A percentile compares a stretch with the other conserved stretches of the same genome.
phyloP scores from a whole-genome alignment of 139 green algal species.

The Chlorella sorokiniana region DNA sequence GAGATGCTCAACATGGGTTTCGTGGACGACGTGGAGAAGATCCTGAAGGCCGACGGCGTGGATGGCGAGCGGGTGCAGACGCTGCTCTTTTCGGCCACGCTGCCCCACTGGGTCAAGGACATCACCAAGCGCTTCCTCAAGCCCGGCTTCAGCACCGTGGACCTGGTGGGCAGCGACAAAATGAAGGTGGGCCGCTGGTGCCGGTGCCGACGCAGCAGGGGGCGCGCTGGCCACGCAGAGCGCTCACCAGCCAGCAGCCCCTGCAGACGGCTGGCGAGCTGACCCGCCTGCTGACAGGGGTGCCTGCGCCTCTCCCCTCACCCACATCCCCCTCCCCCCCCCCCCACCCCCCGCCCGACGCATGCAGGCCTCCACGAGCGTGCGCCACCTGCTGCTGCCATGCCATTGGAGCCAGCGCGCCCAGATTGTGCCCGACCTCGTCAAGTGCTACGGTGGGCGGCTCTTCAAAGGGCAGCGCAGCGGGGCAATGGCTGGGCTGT shows the following conservation, averaged over 20 bases:
- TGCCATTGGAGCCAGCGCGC: slow-evolving; percentile 86
- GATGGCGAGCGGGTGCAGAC: slow-evolving; percentile 82
- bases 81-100: slow-evolving; percentile 96
- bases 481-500: background rate
- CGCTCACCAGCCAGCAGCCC: background rate
- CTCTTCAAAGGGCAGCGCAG: too few relatives aligned
- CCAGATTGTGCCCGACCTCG: slow-evolving; percentile 76
- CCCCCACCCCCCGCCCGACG: background rate
- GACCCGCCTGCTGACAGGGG: too few relatives aligned
- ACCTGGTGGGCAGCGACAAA: slow-evolving; percentile 90
- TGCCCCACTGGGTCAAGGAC: slow-evolving; percentile 94
- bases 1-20: slow-evolving; percentile 99
- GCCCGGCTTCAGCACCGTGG: slow-evolving; percentile 72
- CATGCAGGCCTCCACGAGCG: slow-evolving; percentile 76
- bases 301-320: background rate
- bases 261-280: too few relatives aligned
- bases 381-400: slow-evolving; percentile 90
- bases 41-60: slow-evolving; percentile 74
- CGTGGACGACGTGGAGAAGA: slow-evolving; percentile 98
- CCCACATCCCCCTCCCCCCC: background rate
- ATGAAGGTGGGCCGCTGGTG: slow-evolving; percentile 76
- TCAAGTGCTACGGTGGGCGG: slow-evolving; percentile 73
- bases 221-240: background rate
- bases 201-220: background rate
- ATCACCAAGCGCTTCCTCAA: slow-evolving; percentile 89